These are phyloP conservation scores for Phytophthora pistaciae DNA, from an alignment of 352 stramenopile species.

Conservation along the genomic window DNA sequence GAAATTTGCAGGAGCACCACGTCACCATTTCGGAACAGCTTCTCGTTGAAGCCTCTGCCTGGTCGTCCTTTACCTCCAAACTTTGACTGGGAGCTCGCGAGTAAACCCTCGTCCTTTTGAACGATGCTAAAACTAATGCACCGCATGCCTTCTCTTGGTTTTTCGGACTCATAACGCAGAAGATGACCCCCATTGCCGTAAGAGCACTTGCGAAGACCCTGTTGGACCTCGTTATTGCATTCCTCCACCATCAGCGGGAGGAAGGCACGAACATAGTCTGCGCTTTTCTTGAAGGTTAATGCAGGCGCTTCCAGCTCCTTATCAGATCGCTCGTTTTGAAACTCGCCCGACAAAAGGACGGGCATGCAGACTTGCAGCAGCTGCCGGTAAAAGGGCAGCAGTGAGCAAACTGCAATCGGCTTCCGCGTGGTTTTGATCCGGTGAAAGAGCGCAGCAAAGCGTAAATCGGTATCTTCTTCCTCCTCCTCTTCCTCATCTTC, in stretches of 20 bases:
- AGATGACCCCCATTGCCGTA: slow-evolving; percentile 61
- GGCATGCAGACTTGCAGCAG: slow-evolving; percentile 84
- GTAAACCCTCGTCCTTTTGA: slow-evolving; percentile 50
- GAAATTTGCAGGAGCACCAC: slow-evolving; percentile 71
- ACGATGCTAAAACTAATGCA: slow-evolving; percentile 81
- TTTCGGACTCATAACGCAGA: slow-evolving; percentile 85
- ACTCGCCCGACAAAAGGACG: slow-evolving; percentile 72
- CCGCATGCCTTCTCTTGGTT: slow-evolving; percentile 83
- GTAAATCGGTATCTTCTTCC: slow-evolving; percentile 55
- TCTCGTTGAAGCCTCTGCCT: slow-evolving; percentile 50
- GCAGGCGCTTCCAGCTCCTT: slow-evolving; percentile 56
- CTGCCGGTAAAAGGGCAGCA: slow-evolving; percentile 87
- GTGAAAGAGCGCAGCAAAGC: slow-evolving; percentile 75
- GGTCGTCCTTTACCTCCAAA: slow-evolving; percentile 38
- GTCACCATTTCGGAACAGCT: slow-evolving; percentile 84
- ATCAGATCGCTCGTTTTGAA: slow-evolving; percentile 63
- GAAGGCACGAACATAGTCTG: slow-evolving; percentile 84
- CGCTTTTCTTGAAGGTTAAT: slow-evolving; percentile 74
- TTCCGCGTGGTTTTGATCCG: slow-evolving; percentile 88
- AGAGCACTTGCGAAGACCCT: slow-evolving; percentile 63
- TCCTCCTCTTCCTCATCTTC: slow-evolving; percentile 55
- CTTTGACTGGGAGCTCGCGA: slow-evolving; percentile 38
- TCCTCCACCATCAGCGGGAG: slow-evolving; percentile 85
- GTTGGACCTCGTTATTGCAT: slow-evolving; percentile 83
- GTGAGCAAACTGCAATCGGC: slow-evolving; percentile 67